Conservation (phyloP, 73 alveolate genomes). For the Halteria grandinella region DNA sequence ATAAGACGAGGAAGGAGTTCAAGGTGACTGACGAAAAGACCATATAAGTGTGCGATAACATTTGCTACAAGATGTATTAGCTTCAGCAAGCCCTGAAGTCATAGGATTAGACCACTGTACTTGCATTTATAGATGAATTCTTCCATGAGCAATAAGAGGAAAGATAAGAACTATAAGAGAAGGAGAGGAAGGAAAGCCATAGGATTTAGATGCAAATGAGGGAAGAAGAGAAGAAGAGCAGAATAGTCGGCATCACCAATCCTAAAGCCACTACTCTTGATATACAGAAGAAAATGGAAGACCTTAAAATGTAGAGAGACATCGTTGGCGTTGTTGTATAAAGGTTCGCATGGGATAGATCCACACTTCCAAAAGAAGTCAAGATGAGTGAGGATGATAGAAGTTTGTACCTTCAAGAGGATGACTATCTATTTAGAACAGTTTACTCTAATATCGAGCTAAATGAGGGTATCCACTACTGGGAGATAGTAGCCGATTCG, state of each 20-base stretch:
- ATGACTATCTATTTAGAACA: slow-evolving; percentile 86
- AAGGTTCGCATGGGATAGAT: slow-evolving; percentile 71
- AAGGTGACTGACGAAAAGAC: neutral
- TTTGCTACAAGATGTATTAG: slow-evolving; percentile 33
- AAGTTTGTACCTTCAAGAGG: slow-evolving; percentile 74
- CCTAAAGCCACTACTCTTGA: no score
- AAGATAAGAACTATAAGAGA: neutral
- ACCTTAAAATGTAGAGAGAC: slow-evolving; percentile 16
- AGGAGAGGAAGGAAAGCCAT: neutral
- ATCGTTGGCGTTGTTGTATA: slow-evolving; percentile 43
- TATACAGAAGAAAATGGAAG: slow-evolving; percentile 7
- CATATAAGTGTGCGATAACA: slow-evolving; percentile 32
- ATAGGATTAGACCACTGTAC: neutral
- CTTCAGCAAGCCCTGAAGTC: slow-evolving; percentile 20
- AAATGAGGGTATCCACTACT: slow-evolving; percentile 74
- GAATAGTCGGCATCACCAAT: neutral
- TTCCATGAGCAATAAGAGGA: slow-evolving; percentile 20
- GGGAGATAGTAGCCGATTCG: slow-evolving; percentile 68
- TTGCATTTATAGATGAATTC: slow-evolving; percentile 1
- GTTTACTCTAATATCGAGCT: slow-evolving; percentile 75
- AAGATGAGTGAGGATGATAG: slow-evolving; percentile 72
- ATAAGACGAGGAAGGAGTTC: slow-evolving; percentile 23
- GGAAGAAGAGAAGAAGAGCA: neutral
- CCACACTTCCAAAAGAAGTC: slow-evolving; percentile 67
- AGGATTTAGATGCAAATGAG: no score